phyloP scores from a whole-genome alignment of 2,329 filamentous ascomycete species.

The Bisporella sp. region DNA sequence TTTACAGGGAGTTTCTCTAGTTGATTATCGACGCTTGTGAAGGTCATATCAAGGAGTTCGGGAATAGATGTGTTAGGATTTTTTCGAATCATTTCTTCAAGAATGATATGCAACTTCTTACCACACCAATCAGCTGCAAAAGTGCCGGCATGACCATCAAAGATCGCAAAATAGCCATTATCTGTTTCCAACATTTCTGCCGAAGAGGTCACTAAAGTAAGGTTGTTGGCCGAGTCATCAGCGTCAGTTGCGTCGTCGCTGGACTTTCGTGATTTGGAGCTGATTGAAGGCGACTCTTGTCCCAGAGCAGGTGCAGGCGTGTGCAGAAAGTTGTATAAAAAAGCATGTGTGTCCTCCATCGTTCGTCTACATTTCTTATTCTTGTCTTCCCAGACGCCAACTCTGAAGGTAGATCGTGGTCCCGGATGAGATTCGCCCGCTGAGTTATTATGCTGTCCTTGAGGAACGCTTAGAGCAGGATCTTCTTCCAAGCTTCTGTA shows the following conservation, averaged over 20 bases:
- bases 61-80: constrained; percentile 87
- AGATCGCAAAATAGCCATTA: constrained; percentile 98
- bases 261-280: constrained; percentile 33
- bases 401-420: constrained; percentile 82
- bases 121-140: constrained; percentile 99
- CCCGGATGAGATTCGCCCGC: constrained; percentile 91
- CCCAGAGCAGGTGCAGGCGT: constrained; percentile 65
- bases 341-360: constrained; percentile 99
- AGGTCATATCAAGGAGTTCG: constrained; percentile 91
- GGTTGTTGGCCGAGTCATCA: constrained; percentile 17
- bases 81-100: constrained; percentile 88
- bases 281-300: constrained; percentile 30
- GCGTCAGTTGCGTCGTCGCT: constrained; percentile 25
- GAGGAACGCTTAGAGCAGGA: constrained; percentile 77
- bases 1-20: constrained; percentile 90
- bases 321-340: constrained; percentile 94
- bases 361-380: constrained; percentile 98
- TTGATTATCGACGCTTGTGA: constrained; percentile 85
- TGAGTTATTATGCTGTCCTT: constrained; percentile 92
- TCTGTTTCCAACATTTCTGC: constrained; percentile 78
- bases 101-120: constrained; percentile 90
- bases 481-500: constrained; percentile 85
- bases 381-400: constrained; percentile 94
- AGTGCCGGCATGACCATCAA: constrained; percentile 93
- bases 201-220: constrained; percentile 21